Conservation (phyloP, 345 rosid species). For the Eucalyptus camaldulensis region DNA sequence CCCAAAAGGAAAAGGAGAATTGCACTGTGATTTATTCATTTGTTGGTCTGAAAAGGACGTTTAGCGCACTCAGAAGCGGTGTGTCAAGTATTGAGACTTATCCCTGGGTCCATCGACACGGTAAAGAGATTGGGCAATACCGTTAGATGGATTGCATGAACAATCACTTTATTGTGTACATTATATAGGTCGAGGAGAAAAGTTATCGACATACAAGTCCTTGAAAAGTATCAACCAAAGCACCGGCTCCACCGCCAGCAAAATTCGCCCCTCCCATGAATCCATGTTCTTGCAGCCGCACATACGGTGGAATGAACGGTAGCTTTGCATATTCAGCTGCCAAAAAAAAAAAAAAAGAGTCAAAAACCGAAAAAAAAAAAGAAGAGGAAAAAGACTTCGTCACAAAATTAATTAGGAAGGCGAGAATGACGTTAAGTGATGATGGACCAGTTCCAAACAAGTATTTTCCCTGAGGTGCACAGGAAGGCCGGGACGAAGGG, state of each 20-base stretch:
- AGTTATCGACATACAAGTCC: neutral
- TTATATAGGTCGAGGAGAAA: neutral
- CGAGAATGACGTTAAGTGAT: too few relatives aligned
- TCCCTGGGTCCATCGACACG: neutral
- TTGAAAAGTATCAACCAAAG: neutral
- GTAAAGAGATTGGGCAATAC: neutral
- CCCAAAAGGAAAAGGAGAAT: neutral
- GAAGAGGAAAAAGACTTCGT: neutral
- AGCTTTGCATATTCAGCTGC: constrained; percentile 9
- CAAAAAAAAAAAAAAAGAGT: neutral
- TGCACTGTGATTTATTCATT: neutral
- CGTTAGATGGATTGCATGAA: too few relatives aligned
- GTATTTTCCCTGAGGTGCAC: too few relatives aligned
- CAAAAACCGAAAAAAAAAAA: accelerated
- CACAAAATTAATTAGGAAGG: neutral
- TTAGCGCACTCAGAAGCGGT: neutral
- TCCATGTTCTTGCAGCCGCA: neutral
- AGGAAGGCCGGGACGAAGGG: neutral
- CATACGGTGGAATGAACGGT: neutral
- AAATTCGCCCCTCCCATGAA: constrained; percentile 9
- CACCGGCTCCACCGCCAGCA: constrained; percentile 20
- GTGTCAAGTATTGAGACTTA: neutral
- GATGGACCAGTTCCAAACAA: too few relatives aligned
- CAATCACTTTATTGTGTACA: too few relatives aligned
- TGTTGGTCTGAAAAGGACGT: neutral